phyloP scores from a whole-genome alignment of 1,139 yeast genomes.

The Blastobotrys raffinosifermentans region DNA sequence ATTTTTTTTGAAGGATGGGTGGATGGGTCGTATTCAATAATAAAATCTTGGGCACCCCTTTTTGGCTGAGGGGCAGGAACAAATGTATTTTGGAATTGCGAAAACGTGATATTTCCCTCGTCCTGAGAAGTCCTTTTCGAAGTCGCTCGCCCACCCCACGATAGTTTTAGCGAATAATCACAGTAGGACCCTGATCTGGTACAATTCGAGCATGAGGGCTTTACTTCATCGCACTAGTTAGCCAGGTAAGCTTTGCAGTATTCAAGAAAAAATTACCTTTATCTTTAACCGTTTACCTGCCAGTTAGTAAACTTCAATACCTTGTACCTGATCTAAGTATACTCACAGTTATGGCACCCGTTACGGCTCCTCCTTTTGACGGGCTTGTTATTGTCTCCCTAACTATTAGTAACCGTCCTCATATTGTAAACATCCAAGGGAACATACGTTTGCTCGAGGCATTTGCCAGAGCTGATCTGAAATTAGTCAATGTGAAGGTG shows the following conservation, averaged over 20 bases:
- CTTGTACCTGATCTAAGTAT: background rate
- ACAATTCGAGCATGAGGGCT: conserved; percentile 62
- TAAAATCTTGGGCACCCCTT: conserved; percentile 17
- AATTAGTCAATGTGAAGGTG: no score
- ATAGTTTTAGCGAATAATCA: conserved; percentile 59
- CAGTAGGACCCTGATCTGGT: conserved; percentile 45
- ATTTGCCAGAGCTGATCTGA: conserved; percentile 2
- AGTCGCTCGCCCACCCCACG: conserved; percentile 77
- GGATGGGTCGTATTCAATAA: conserved; percentile 16
- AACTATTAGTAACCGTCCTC: background rate
- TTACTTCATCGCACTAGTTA: conserved; percentile 64
- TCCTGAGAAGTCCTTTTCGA: background rate
- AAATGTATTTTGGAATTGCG: conserved; percentile 15
- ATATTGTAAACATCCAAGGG: background rate
- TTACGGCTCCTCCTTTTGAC: conserved; percentile 26
- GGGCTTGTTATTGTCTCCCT: conserved; percentile 17
- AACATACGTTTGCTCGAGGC: conserved; percentile 6
- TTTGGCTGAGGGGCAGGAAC: conserved; percentile 21
- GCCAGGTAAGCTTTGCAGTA: background rate
- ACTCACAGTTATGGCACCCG: conserved; percentile 31
- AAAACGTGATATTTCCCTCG: background rate
- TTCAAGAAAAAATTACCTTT: conserved; percentile 13
- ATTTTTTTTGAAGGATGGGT: no score
- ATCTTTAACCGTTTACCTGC: conserved; percentile 25
- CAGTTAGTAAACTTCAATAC: conserved; percentile 2